phyloP scores from a whole-genome alignment of 768 basidiomycete genomes.

The Lentinula sp. region DNA sequence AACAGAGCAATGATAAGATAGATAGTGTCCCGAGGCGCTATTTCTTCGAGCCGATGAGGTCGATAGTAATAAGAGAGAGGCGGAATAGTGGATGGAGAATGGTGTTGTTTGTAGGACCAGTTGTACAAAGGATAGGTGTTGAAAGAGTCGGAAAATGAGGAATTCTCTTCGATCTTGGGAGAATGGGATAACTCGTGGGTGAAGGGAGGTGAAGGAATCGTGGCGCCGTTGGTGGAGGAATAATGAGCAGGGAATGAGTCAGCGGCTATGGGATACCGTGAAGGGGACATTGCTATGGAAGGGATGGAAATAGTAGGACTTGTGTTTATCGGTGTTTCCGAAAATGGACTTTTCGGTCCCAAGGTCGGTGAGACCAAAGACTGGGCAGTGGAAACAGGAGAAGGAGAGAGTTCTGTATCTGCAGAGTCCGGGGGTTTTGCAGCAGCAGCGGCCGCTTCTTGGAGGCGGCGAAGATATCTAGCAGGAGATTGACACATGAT shows the following conservation, averaged over 20 bases:
- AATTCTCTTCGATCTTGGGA: conserved; percentile 41
- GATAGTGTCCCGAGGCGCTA: conserved; percentile 77
- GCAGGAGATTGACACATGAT: not conserved
- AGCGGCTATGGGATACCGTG: conserved; percentile 64
- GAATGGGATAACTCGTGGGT: conserved; percentile 29
- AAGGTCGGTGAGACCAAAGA: conserved; percentile 37
- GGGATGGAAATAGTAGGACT: conserved; percentile 24
- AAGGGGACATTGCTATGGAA: conserved; percentile 49
- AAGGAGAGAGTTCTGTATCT: conserved; percentile 30
- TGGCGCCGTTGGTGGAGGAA: conserved; percentile 31
- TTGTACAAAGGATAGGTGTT: conserved; percentile 62
- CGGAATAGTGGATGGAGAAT: conserved; percentile 37
- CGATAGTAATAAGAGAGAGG: conserved; percentile 71
- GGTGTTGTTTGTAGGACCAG: conserved; percentile 65
- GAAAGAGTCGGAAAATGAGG: conserved; percentile 42
- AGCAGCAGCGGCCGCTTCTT: conserved; percentile 67
- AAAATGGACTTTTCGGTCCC: conserved; percentile 41
- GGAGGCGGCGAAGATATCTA: conserved; percentile 75
- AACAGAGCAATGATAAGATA: conserved; percentile 81
- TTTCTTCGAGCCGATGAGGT: conserved; percentile 73
- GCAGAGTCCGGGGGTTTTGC: conserved; percentile 31
- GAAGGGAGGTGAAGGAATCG: conserved; percentile 19
- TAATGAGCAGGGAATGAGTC: conserved; percentile 62
- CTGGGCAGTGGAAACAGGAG: conserved; percentile 42
- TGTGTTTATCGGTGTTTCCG: conserved; percentile 36